Percentiles rank a stretch among this genome's conserved stretches.
phyloP scores from a whole-genome alignment of 176 grass and related monocot genomes.

The Carex parvula region DNA sequence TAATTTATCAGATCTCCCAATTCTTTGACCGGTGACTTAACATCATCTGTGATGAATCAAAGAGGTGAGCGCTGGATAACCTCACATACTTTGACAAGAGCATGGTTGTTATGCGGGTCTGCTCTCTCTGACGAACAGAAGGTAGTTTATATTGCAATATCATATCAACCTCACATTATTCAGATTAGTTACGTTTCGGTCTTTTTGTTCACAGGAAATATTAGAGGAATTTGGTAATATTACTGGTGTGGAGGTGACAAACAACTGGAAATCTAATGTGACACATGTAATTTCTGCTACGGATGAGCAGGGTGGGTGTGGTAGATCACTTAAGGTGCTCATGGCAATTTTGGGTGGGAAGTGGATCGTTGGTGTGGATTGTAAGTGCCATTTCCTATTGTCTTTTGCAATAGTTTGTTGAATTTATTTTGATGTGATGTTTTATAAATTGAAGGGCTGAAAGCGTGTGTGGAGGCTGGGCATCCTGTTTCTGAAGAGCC shows the following conservation, averaged over 20 bases:
- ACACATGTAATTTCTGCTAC: constrained; percentile 83
- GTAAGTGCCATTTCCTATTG: constrained; percentile 44
- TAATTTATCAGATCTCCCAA: constrained; percentile 36
- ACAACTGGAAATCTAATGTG: constrained; percentile 55
- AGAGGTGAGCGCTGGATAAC: constrained; percentile 43
- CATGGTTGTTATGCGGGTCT: constrained; percentile 86
- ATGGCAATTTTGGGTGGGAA: constrained; percentile 89
- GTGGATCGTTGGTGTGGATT: constrained; percentile 81
- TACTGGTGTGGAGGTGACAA: constrained; percentile 50
- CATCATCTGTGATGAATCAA: constrained; percentile 40
- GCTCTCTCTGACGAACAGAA: constrained; percentile 53
- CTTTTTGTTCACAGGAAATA: constrained; percentile 50
- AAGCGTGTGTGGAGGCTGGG: constrained; percentile 60
- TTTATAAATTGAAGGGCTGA: constrained; percentile 60
- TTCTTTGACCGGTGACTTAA: constrained; percentile 27
- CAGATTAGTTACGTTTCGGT: not conserved
- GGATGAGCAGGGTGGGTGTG: constrained; percentile 54
- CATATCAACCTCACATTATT: not conserved
- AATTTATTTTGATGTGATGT: constrained; percentile 14
- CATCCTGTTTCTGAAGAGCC: constrained; percentile 65
- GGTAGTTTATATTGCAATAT: constrained; percentile 39
- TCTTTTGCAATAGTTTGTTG: not conserved
- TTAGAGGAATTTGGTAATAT: constrained; percentile 55
- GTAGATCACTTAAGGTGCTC: constrained; percentile 87
- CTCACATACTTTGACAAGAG: constrained; percentile 39